A percentile compares a stretch with the other conserved stretches of the same genome.
phyloP scores from a whole-genome alignment of 345 rosid species.

The Acer negundo region DNA sequence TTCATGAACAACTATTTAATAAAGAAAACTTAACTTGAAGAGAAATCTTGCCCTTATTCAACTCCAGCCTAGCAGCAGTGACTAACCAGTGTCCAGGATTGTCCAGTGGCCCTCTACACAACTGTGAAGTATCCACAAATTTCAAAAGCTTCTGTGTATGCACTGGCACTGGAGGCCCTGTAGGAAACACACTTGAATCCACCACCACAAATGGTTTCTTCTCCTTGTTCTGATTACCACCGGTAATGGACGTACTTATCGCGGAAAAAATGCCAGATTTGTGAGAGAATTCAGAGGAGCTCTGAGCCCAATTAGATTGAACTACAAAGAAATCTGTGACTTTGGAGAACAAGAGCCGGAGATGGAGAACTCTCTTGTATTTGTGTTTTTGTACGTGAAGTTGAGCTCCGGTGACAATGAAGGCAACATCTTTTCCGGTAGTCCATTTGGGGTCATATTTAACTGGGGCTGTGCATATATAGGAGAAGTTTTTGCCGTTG shows the following conservation, averaged over 20 bases:
- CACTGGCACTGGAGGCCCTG: slow-evolving; percentile 84
- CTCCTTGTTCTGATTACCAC: slow-evolving; percentile 40
- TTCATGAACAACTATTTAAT: slow-evolving; percentile 28
- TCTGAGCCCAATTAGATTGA: slow-evolving; percentile 63
- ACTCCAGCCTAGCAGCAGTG: slow-evolving; percentile 69
- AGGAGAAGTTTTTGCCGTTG: slow-evolving; percentile 61
- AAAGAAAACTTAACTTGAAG: slow-evolving; percentile 80
- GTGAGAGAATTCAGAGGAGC: slow-evolving; percentile 48
- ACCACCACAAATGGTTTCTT: slow-evolving; percentile 39
- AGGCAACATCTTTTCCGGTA: slow-evolving; percentile 39
- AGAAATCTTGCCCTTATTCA: slow-evolving; percentile 78
- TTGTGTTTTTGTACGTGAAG: slow-evolving; percentile 71
- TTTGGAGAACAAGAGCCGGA: slow-evolving; percentile 63
- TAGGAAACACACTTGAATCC: slow-evolving; percentile 82
- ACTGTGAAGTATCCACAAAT: slow-evolving; percentile 70
- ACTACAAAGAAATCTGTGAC: slow-evolving; percentile 46
- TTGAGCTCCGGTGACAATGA: slow-evolving; percentile 90
- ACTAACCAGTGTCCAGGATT: slow-evolving; percentile 95
- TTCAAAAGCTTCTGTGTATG: slow-evolving; percentile 69
- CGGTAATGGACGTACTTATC: slow-evolving; percentile 57
- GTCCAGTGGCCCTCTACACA: slow-evolving; percentile 78
- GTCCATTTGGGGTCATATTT: slow-evolving; percentile 61
- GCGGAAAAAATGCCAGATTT: slow-evolving; percentile 77
- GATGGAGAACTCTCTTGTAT: slow-evolving; percentile 73
- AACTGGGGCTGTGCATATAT: slow-evolving; percentile 74